Evolutionary conservation across 345 rosid species (phyloP).

Genomic region (rapeseed (Brassica napus)): DNA sequence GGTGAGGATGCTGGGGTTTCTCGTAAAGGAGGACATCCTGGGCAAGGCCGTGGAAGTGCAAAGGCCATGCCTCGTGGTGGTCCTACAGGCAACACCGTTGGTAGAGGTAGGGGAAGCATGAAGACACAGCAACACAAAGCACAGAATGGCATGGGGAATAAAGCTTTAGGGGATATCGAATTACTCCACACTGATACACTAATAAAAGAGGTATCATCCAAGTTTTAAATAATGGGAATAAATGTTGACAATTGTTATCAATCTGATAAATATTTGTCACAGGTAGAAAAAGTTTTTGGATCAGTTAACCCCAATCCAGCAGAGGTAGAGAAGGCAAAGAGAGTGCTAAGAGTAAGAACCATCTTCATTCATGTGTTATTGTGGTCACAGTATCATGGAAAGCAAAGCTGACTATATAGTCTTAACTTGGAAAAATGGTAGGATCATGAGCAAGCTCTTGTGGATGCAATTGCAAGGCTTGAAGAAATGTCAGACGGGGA

Average conservation of each 20-base stretch:
- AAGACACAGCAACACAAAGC: slow-evolving; percentile 58
- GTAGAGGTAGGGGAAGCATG: slow-evolving; percentile 83
- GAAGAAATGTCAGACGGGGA: slow-evolving; percentile 96
- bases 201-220: slow-evolving; percentile 74
- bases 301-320: slow-evolving; percentile 62
- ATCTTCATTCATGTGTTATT: background rate
- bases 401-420: slow-evolving; percentile 11
- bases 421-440: slow-evolving; percentile 34
- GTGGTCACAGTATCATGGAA: background rate
- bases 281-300: slow-evolving; percentile 89
- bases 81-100: slow-evolving; percentile 54
- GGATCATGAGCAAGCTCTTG: slow-evolving; percentile 93
- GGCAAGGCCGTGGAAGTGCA: slow-evolving; percentile 72
- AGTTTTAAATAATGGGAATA: background rate
- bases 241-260: background rate
- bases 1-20: slow-evolving; percentile 67
- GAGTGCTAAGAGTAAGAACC: slow-evolving; percentile 67
- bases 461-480: slow-evolving; percentile 85
- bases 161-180: slow-evolving; percentile 81
- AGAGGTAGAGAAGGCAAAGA: slow-evolving; percentile 86
- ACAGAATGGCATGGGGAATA: slow-evolving; percentile 76
- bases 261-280: slow-evolving; percentile 29
- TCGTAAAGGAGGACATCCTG: slow-evolving; percentile 75
- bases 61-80: slow-evolving; percentile 75
- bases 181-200: slow-evolving; percentile 87